These are phyloP conservation scores for Micractinium sp. DNA, from an alignment of 139 green algal species.

Conservation along the genomic window DNA sequence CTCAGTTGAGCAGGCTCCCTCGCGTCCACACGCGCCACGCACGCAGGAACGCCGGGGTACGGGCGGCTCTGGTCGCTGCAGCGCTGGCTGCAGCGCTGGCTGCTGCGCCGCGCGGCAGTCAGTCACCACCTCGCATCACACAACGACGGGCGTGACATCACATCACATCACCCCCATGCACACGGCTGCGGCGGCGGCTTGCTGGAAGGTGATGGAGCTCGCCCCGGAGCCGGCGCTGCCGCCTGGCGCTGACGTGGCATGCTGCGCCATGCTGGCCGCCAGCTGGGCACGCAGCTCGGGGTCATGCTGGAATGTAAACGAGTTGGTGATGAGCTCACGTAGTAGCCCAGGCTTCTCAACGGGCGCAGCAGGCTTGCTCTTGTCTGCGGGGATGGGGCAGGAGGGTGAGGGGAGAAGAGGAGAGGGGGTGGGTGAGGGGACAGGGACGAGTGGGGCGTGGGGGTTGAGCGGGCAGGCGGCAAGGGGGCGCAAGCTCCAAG, in stretches of 20 bases:
- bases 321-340: slow-evolving; percentile 29
- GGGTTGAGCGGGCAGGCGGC: not conserved
- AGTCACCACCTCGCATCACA: too few species aligned
- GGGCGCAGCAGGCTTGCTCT: not conserved
- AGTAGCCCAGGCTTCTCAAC: slow-evolving; percentile 5
- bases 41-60: too few species aligned
- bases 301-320: slow-evolving; percentile 15
- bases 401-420: not conserved
- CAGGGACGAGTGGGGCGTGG: not conserved
- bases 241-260: not conserved
- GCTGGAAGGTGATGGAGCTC: slow-evolving; percentile 17
- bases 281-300: slow-evolving; percentile 9
- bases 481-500: not conserved
- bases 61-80: too few species aligned
- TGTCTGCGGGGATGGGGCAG: not conserved
- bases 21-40: too few species aligned
- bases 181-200: not conserved
- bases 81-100: too few species aligned
- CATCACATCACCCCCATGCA: not conserved
- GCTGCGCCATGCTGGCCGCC: not conserved
- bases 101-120: too few species aligned
- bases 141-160: too few species aligned
- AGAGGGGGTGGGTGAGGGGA: not conserved
- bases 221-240: not conserved
- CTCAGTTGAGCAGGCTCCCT: too few species aligned